Conservation (phyloP, 192 early-diverging fungal species). For the Pilobolus umbonatus region DNA sequence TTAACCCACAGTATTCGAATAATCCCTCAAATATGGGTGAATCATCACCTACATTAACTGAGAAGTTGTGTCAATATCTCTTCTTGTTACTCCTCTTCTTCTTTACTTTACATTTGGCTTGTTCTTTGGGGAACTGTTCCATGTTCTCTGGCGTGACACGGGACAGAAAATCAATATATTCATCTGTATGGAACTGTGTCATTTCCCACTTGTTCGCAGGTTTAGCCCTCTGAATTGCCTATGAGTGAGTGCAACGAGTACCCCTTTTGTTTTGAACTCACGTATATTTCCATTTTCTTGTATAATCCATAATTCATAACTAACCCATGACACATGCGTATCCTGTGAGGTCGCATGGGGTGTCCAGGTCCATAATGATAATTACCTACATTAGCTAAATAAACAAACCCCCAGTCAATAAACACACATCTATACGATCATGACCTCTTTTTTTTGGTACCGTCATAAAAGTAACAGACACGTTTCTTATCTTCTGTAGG, state of each 20-base stretch:
- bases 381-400: conserved; percentile 62
- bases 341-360: conserved; percentile 95
- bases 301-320: conserved; percentile 90
- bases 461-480: conserved; percentile 64
- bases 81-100: too few relatives aligned
- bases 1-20: conserved; percentile 91
- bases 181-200: conserved; percentile 90
- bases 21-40: conserved; percentile 96
- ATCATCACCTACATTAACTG: conserved; percentile 84
- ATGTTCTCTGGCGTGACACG: conserved; percentile 74
- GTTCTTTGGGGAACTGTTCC: conserved; percentile 60
- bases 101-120: conserved; percentile 58
- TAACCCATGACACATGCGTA: conserved; percentile 90
- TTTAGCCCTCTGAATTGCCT: conserved; percentile 31
- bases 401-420: not conserved
- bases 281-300: conserved; percentile 84
- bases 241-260: not conserved
- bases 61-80: too few relatives aligned
- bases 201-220: conserved; percentile 66
- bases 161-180: conserved; percentile 85
- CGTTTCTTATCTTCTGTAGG: conserved; percentile 43
- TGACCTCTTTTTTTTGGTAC: conserved; percentile 27
- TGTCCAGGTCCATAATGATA: conserved; percentile 93
- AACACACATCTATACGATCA: not conserved
- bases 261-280: conserved; percentile 21